A percentile compares a stretch with the other conserved stretches of the same genome.
Conservation (phyloP, 2,329 filamentous ascomycete genomes). For the Bisporella sp. region DNA sequence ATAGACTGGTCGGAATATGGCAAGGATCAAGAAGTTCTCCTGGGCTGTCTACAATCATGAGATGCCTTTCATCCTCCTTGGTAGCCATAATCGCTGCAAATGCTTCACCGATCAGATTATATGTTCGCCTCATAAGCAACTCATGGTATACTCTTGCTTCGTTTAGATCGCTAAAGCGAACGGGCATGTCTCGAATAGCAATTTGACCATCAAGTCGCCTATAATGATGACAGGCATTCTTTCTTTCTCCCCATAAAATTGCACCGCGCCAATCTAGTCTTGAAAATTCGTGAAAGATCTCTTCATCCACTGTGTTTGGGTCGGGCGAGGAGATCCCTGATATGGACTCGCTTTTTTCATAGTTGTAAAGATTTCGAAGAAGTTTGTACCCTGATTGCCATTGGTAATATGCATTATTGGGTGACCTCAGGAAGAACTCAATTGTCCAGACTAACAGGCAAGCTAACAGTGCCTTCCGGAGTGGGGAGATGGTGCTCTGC, state of each 20-base stretch:
- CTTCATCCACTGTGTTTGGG: slow-evolving; percentile 6
- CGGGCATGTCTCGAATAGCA: slow-evolving; percentile 8
- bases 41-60: slow-evolving; percentile 3
- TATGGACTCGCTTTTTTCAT: neutral
- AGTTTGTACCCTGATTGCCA: slow-evolving; percentile 7
- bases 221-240: slow-evolving; percentile 1
- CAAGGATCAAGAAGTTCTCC: slow-evolving; percentile 8
- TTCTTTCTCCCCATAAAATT: slow-evolving; percentile 6
- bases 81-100: slow-evolving; percentile 3
- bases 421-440: slow-evolving; percentile 6
- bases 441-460: slow-evolving; percentile 12
- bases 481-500: neutral
- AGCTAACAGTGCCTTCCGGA: slow-evolving; percentile 8
- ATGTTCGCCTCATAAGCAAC: slow-evolving; percentile 8
- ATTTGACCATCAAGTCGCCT: slow-evolving; percentile 5
- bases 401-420: slow-evolving; percentile 7
- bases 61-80: slow-evolving; percentile 7
- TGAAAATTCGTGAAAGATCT: slow-evolving; percentile 9
- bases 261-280: slow-evolving; percentile 6
- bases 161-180: slow-evolving; percentile 2
- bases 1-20: slow-evolving; percentile 1
- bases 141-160: slow-evolving; percentile 10
- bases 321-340: slow-evolving; percentile 7
- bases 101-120: slow-evolving; percentile 9
- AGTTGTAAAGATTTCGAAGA: slow-evolving; percentile 1